Evolutionary conservation across 2,329 filamentous ascomycete genomes (phyloP).

Genomic region (Cladosporium sp.): DNA sequence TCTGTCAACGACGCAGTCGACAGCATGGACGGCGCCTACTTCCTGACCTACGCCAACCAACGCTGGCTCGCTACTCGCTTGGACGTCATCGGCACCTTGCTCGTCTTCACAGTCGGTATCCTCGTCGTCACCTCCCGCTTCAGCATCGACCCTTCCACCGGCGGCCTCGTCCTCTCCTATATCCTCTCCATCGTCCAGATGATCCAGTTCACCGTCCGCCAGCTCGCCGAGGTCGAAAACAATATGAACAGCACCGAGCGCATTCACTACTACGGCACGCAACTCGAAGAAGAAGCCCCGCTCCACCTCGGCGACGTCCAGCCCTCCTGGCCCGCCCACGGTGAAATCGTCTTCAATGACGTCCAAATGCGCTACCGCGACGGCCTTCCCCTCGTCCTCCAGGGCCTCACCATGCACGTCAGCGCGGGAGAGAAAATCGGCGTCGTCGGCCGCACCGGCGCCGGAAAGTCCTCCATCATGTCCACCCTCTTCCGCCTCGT

Average conservation of each 20-base stretch:
- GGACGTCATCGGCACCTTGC: slow-evolving; percentile 72
- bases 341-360: slow-evolving; percentile 54
- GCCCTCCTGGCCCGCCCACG: slow-evolving; percentile 75
- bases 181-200: slow-evolving; percentile 90
- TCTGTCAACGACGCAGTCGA: slow-evolving; percentile 71
- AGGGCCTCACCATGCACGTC: slow-evolving; percentile 58
- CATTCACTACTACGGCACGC: slow-evolving; percentile 78
- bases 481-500: slow-evolving; percentile 69
- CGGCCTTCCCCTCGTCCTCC: slow-evolving; percentile 44
- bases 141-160: slow-evolving; percentile 74
- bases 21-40: slow-evolving; percentile 90
- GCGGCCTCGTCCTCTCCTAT: slow-evolving; percentile 84
- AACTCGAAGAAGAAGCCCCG: slow-evolving; percentile 84
- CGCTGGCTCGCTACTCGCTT: slow-evolving; percentile 84
- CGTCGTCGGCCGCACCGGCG: slow-evolving; percentile 74
- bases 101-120: slow-evolving; percentile 85
- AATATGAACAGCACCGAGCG: slow-evolving; percentile 97
- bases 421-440: slow-evolving; percentile 71
- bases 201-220: slow-evolving; percentile 91
- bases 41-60: slow-evolving; percentile 90
- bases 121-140: slow-evolving; percentile 89
- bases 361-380: slow-evolving; percentile 48
- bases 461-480: slow-evolving; percentile 81
- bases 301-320: slow-evolving; percentile 67
- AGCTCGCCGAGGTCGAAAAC: slow-evolving; percentile 93